Percentiles rank a stretch among this genome's conserved stretches.
These are phyloP conservation scores for Amanita pallidorosea DNA, from an alignment of 768 basidiomycete species.

Conservation along the genomic window DNA sequence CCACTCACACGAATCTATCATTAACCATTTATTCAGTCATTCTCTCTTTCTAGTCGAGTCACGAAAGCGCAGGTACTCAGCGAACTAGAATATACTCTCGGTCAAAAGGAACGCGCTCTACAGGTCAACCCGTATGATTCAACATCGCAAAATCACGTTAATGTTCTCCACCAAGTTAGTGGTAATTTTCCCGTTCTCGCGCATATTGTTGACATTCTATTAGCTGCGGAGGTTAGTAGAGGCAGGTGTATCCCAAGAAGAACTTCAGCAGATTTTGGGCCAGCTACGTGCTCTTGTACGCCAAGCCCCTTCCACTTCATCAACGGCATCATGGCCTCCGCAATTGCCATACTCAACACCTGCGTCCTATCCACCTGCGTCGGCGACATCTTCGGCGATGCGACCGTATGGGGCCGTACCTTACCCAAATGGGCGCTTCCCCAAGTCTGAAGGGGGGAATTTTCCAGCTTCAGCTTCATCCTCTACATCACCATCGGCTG, in stretches of 20 bases:
- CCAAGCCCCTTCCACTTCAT: slow-evolving; percentile 25
- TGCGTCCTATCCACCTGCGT: slow-evolving; percentile 9
- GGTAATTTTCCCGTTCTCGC: neutral
- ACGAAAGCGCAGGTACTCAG: slow-evolving; percentile 73
- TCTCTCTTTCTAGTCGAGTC: slow-evolving; percentile 32
- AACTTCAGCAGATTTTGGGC: slow-evolving; percentile 63
- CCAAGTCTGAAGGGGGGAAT: slow-evolving; percentile 7
- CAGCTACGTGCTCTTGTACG: slow-evolving; percentile 60
- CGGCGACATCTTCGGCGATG: slow-evolving; percentile 11
- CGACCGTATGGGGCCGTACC: slow-evolving; percentile 1
- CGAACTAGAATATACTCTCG: slow-evolving; percentile 73
- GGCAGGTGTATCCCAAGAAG: slow-evolving; percentile 69
- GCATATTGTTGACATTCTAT: slow-evolving; percentile 6
- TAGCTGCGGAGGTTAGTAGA: slow-evolving; percentile 68
- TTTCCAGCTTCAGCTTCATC: slow-evolving; percentile 18
- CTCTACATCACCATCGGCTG: slow-evolving; percentile 20
- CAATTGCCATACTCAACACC: neutral
- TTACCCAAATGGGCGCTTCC: neutral
- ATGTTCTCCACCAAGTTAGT: slow-evolving; percentile 72
- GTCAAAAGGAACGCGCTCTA: slow-evolving; percentile 67
- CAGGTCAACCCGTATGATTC: slow-evolving; percentile 69
- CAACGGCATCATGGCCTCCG: slow-evolving; percentile 11
- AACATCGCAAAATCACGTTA: slow-evolving; percentile 58
- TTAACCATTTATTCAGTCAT: slow-evolving; percentile 6
- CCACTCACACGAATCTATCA: slow-evolving; percentile 5